Base-by-base conservation (phyloP, 176 grass and related monocot genomes). In the Zoysia japonica region DNA sequence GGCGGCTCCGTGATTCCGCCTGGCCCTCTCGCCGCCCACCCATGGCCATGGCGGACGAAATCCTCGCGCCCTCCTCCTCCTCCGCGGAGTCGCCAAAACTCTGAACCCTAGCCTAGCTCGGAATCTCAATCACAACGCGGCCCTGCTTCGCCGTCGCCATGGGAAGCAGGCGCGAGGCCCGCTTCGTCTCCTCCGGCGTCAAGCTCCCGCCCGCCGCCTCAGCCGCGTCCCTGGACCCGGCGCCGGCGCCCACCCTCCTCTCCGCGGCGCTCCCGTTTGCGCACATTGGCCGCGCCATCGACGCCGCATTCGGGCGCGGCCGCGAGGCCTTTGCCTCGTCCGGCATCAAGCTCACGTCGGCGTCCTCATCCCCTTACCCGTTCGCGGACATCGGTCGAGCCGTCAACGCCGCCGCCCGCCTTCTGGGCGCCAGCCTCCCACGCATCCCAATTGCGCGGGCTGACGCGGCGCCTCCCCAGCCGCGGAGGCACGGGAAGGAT, bases 211-310 rank as follows among this genome's bases (percentile, higher is more conserved):
- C 46, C 65, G 10, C 74, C 68, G 16, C 7, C 70, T 44, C 53
- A 3, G 6, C 66, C 9, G 4, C 71, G 9, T 0, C 49, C 9
- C 47, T 76, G 3, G 14, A 37, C 45, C 28, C 69, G 15, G 13
- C 59, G 7, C 75, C 78, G 1, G 72, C 82, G 47, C 78, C 79
- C 2, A 49, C 85, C 2, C 47, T 93, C 47, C 81, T 88, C 20
- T 93, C 88, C 5, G 65, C 90, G 50, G 82, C 96, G 50, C 88
- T 89, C 4, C 92, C 92, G 11, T 99, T 99, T 82, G 90, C 92
- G 13, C 84, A 91, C 81, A 87, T 94, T 62, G 62, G 83, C 57
- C 80, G 89, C 38, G 84, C 88, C 61, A 75, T 82, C 80, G 84
- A 79, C n/a, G 73, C 61, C 8, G 78, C 68, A 35, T 20, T 89